A percentile compares a stretch with the other conserved stretches of the same genome.
Evolutionary conservation across 2,329 filamentous ascomycete species (phyloP).

Genomic region (Microcera coccophila): DNA sequence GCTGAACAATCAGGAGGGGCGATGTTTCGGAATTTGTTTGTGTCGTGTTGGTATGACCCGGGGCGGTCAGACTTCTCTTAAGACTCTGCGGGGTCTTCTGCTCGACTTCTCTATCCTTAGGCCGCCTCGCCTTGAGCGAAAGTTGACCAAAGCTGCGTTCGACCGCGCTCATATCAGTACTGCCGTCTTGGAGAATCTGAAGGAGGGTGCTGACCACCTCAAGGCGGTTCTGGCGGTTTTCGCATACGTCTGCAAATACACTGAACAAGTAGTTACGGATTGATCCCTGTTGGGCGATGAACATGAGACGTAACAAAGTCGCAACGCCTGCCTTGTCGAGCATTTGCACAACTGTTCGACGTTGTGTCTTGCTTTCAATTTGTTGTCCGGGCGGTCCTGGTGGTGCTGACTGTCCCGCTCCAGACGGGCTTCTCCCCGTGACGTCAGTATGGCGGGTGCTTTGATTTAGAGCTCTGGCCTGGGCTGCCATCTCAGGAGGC

Average conservation of each 20-base stretch:
- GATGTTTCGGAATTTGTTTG: slow-evolving; percentile 80
- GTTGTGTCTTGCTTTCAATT: slow-evolving; percentile 61
- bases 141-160: slow-evolving; percentile 94
- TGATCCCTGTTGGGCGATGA: slow-evolving; percentile 86
- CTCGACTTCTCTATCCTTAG: slow-evolving; percentile 55
- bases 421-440: slow-evolving; percentile 30
- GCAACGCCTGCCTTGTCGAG: slow-evolving; percentile 93
- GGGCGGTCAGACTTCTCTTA: slow-evolving; percentile 69
- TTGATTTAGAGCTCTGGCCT: slow-evolving; percentile 68
- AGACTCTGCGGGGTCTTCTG: slow-evolving; percentile 75
- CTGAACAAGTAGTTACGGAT: slow-evolving; percentile 79
- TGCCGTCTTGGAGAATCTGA: slow-evolving; percentile 92
- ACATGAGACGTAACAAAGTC: slow-evolving; percentile 97
- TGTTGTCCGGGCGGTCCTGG: slow-evolving; percentile 37
- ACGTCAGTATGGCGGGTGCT: slow-evolving; percentile 30
- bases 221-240: slow-evolving; percentile 92
- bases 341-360: slow-evolving; percentile 88
- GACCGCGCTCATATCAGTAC: slow-evolving; percentile 85
- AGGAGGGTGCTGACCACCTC: slow-evolving; percentile 92
- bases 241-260: slow-evolving; percentile 85
- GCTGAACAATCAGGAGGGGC: slow-evolving; percentile 90
- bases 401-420: slow-evolving; percentile 16
- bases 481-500: slow-evolving; percentile 78
- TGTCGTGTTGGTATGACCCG: slow-evolving; percentile 40
- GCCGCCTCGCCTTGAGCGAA: slow-evolving; percentile 83